Percentiles rank a stretch among this genome's conserved stretches.
phyloP scores from a whole-genome alignment of 257 asterid genomes.

The Knoxia roxburghii region DNA sequence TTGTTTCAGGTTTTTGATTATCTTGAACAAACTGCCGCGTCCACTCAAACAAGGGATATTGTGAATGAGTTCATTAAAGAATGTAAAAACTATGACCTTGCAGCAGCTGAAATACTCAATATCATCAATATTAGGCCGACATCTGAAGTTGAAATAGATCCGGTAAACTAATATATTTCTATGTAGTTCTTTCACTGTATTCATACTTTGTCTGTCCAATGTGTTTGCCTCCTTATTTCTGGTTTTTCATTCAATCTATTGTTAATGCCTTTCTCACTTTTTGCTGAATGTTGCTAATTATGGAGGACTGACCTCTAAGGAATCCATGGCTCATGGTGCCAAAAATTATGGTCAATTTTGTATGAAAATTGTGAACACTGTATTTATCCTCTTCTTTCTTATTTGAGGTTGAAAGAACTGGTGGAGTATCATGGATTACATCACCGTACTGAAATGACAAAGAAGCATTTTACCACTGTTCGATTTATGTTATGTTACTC shows the following conservation, averaged over 20 bases:
- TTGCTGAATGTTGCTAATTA: too few relatives aligned
- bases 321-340: neutral
- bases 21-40: slow-evolving; percentile 56
- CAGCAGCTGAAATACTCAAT: slow-evolving; percentile 71
- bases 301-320: neutral
- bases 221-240: neutral
- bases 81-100: slow-evolving; percentile 44
- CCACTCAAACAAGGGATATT: slow-evolving; percentile 52
- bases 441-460: neutral
- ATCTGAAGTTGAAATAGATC: slow-evolving; percentile 39
- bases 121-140: slow-evolving; percentile 63
- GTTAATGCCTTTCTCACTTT: neutral
- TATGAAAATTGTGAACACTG: neutral
- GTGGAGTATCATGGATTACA: too few relatives aligned
- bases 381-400: neutral
- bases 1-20: slow-evolving; percentile 63
- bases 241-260: neutral
- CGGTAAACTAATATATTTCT: slow-evolving; percentile 39
- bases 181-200: neutral
- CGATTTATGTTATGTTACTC: neutral
- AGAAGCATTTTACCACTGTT: neutral
- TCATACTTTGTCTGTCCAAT: neutral
- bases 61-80: slow-evolving; percentile 35
- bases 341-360: neutral
- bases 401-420: neutral